Conservation (phyloP, 2,329 filamentous ascomycete species). For the Colletotrichum cuscutae region DNA sequence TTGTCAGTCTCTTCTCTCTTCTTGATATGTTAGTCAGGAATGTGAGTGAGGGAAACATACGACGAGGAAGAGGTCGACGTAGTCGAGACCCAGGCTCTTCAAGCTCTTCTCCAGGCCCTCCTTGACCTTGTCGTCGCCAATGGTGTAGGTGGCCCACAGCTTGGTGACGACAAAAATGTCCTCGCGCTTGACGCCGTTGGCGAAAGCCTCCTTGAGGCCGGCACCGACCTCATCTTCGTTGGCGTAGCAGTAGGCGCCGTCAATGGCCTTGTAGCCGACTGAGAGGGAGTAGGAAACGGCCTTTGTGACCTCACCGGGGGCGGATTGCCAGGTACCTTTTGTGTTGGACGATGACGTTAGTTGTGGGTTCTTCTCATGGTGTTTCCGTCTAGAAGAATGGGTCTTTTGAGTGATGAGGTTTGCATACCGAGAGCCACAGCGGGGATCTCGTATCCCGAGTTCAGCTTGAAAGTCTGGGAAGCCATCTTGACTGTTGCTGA, state of each 20-base stretch:
- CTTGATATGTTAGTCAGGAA: background rate
- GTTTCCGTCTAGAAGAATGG: background rate
- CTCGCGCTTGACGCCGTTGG: slow-evolving; percentile 76
- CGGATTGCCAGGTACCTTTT: slow-evolving; percentile 71
- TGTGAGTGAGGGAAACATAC: slow-evolving; percentile 43
- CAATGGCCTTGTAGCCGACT: slow-evolving; percentile 69
- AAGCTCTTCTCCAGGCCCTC: slow-evolving; percentile 78
- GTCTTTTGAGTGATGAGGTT: slow-evolving; percentile 27
- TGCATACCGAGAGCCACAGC: slow-evolving; percentile 69
- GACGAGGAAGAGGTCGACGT: slow-evolving; percentile 83
- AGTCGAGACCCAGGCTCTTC: slow-evolving; percentile 78
- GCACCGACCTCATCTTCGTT: slow-evolving; percentile 87
- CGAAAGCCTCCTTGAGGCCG: slow-evolving; percentile 79
- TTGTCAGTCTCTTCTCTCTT: slow-evolving; percentile 7
- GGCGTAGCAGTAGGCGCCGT: slow-evolving; percentile 80
- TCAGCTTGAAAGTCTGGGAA: slow-evolving; percentile 69
- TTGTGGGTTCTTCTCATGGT: background rate
- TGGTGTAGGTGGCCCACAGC: slow-evolving; percentile 85
- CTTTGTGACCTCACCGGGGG: slow-evolving; percentile 65
- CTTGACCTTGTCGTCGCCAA: slow-evolving; percentile 63
- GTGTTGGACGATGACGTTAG: slow-evolving; percentile 40
- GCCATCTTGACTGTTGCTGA: slow-evolving; percentile 52
- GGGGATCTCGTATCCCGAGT: slow-evolving; percentile 72
- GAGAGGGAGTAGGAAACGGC: slow-evolving; percentile 70
- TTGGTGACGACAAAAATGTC: slow-evolving; percentile 89